Percentiles rank a stretch among this genome's conserved stretches.
These are phyloP conservation scores for Podospora comata DNA, from an alignment of 495 filamentous ascomycete genomes.

Conservation along the genomic window DNA sequence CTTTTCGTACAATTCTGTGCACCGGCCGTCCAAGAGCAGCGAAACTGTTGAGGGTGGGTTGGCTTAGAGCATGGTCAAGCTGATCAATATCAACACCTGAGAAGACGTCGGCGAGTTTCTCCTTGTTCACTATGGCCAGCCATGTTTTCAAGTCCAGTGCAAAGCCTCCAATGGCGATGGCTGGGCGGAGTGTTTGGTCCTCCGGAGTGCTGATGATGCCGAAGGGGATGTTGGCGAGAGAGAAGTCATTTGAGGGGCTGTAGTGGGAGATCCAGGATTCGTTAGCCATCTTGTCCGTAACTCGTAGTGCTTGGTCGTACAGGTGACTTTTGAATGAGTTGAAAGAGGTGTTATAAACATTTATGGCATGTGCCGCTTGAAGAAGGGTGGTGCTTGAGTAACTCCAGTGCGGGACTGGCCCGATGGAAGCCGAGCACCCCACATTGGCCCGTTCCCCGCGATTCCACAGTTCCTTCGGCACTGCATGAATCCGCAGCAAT, in stretches of 20 bases:
- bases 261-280: constrained; percentile 40
- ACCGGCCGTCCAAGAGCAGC: constrained; percentile 70
- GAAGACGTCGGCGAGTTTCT: constrained; percentile 52
- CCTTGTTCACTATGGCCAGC: constrained; percentile 43
- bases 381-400: not conserved
- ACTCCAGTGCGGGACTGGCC: not conserved
- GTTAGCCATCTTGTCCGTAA: not conserved
- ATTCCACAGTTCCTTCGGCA: not conserved
- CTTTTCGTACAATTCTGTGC: constrained; percentile 68
- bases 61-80: constrained; percentile 52
- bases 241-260: constrained; percentile 56
- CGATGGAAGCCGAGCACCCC: constrained; percentile 14
- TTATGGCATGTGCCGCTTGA: not conserved
- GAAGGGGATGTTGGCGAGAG: constrained; percentile 87
- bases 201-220: constrained; percentile 71
- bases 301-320: not conserved
- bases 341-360: not conserved
- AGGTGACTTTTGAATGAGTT: not conserved
- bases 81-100: constrained; percentile 55
- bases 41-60: constrained; percentile 76
- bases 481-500: not conserved
- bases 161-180: constrained; percentile 74
- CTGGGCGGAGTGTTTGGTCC: constrained; percentile 57
- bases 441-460: not conserved
- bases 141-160: constrained; percentile 75